Conservation (phyloP, 495 filamentous ascomycete species). For the Talaromyces nanjingensis region DNA sequence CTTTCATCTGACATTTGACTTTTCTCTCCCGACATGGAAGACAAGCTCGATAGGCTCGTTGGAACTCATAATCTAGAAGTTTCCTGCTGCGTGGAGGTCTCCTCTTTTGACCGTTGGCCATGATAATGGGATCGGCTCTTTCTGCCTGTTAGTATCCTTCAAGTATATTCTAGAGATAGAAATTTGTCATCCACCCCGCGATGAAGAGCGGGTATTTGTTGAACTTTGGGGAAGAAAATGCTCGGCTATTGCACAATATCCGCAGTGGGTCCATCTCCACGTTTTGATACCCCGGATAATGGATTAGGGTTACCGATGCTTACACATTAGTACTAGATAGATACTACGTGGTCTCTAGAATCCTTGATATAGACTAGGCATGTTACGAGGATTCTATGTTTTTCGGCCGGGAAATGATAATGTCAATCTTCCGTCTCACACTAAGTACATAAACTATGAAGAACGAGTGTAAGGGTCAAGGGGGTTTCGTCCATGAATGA, state of each 20-base stretch:
- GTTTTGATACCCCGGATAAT: too few species aligned
- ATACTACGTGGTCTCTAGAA: too few species aligned
- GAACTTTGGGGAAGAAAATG: neutral
- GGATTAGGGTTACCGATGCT: too few species aligned
- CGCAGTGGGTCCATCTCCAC: too few species aligned
- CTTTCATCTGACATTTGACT: conserved; percentile 17
- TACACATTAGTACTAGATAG: too few species aligned
- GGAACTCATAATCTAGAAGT: conserved; percentile 16
- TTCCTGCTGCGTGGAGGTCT: conserved; percentile 11
- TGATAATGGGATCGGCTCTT: neutral
- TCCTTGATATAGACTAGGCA: too few species aligned
- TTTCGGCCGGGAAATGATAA: too few species aligned
- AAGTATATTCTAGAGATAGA: neutral
- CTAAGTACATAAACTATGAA: too few species aligned
- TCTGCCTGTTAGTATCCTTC: neutral
- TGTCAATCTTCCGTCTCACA: too few species aligned
- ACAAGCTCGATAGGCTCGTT: conserved; percentile 24
- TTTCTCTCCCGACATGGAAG: conserved; percentile 23
- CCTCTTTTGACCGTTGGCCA: neutral
- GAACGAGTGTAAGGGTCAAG: too few species aligned
- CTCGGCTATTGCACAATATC: neutral
- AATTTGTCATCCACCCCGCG: neutral
- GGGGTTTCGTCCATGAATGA: too few species aligned
- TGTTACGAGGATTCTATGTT: too few species aligned
- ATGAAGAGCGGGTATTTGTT: neutral